These are phyloP conservation scores for Aschersonia sp. DNA, from an alignment of 2,329 filamentous ascomycete genomes.

Conservation along the genomic window DNA sequence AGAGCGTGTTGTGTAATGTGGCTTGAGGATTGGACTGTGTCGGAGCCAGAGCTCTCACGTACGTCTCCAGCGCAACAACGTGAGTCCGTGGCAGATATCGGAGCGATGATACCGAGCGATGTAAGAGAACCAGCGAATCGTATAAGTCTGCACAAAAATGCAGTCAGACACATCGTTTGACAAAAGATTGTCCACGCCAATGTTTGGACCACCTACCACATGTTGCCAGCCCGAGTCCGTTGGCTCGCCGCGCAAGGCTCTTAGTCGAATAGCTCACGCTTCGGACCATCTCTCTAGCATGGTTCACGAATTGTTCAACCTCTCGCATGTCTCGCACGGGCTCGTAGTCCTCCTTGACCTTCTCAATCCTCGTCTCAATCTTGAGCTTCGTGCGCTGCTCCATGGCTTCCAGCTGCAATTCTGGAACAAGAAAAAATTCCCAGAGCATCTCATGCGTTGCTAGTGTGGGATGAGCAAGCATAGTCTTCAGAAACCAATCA, in stretches of 20 bases:
- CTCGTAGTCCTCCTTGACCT: constrained; percentile 75
- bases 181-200: too few species aligned
- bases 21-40: constrained; percentile 60
- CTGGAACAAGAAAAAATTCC: constrained; percentile 97
- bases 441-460: constrained; percentile 92
- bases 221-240: constrained; percentile 51
- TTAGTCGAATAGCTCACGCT: constrained; percentile 72
- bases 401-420: constrained; percentile 82
- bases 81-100: constrained; percentile 56
- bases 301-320: constrained; percentile 83
- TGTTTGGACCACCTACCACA: constrained; percentile 29
- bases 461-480: constrained; percentile 83
- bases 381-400: constrained; percentile 78
- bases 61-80: constrained; percentile 55
- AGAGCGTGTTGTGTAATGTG: constrained; percentile 59
- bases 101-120: constrained; percentile 36
- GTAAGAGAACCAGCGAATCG: constrained; percentile 45
- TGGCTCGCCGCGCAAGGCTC: constrained; percentile 66
- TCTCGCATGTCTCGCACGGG: constrained; percentile 73
- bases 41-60: constrained; percentile 49
- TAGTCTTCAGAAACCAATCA: constrained; percentile 75
- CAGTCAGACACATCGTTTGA: too few species aligned
- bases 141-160: constrained; percentile 39
- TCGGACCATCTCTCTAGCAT: constrained; percentile 80
- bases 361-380: constrained; percentile 67